Evolutionary conservation across 345 rosid genomes (phyloP).

Genomic region (Dipteronia dyeriana): DNA sequence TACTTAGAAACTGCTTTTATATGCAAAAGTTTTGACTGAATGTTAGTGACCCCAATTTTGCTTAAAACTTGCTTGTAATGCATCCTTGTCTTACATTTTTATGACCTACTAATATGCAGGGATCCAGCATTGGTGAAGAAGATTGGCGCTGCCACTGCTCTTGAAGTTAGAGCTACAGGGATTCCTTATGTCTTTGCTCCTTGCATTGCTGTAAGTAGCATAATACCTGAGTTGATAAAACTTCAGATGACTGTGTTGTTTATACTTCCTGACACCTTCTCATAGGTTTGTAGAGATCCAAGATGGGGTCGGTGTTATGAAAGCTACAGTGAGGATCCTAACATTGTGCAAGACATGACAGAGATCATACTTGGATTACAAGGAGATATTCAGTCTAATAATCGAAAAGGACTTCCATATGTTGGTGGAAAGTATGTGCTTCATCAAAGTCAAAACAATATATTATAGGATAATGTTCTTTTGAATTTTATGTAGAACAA

Average conservation of each 20-base stretch:
- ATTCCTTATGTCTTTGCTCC: conserved; percentile 94
- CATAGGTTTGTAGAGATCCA: conserved; percentile 96
- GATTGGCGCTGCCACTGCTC: conserved; percentile 95
- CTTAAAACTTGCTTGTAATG: neutral
- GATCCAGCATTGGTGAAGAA: conserved; percentile 83
- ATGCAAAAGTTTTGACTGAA: neutral
- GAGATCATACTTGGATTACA: conserved; percentile 84
- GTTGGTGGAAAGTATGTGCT: conserved; percentile 84
- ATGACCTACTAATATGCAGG: conserved; percentile 37
- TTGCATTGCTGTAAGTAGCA: conserved; percentile 76
- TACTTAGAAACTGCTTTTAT: neutral
- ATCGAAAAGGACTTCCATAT: conserved; percentile 68
- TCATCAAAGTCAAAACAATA: conserved; percentile 8
- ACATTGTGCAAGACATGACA: conserved; percentile 81
- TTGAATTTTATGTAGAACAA: conserved; percentile 10
- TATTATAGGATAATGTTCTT: neutral
- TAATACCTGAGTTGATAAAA: neutral
- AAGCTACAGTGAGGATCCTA: conserved; percentile 89
- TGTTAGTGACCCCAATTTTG: neutral
- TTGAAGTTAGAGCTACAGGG: conserved; percentile 98
- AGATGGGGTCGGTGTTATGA: conserved; percentile 99
- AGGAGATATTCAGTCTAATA: conserved; percentile 72
- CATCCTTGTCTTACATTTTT: neutral
- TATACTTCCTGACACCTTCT: conserved; percentile 18
- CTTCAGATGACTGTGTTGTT: conserved; percentile 7